Percentiles rank a stretch among this genome's conserved stretches.
Conservation (phyloP, 352 stramenopile species). For the Globisporangium rhizosaccharum region DNA sequence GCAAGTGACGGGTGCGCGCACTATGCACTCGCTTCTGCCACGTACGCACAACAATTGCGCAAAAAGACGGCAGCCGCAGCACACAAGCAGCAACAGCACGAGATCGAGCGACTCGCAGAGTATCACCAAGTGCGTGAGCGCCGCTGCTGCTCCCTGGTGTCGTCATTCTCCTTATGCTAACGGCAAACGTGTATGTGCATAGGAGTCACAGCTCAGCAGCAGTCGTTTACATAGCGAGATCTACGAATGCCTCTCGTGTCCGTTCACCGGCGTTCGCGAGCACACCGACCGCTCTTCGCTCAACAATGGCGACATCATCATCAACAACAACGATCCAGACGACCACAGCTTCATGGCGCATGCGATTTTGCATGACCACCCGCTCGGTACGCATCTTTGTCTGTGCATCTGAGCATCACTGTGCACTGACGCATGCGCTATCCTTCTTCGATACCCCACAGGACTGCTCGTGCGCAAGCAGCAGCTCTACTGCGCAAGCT, state of each 20-base stretch:
- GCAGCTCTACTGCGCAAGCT: conserved; percentile 54
- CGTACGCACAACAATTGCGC: not conserved
- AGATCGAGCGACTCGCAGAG: too few relatives aligned
- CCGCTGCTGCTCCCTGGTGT: too few relatives aligned
- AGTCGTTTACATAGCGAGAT: conserved; percentile 13
- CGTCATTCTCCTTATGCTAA: too few relatives aligned
- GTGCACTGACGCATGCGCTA: not conserved
- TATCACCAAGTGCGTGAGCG: too few relatives aligned
- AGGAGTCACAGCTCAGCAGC: not conserved
- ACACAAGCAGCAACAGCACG: not conserved
- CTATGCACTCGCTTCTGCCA: not conserved
- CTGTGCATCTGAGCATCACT: not conserved
- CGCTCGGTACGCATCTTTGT: conserved; percentile 29
- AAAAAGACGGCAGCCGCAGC: not conserved
- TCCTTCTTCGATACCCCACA: conserved; percentile 11
- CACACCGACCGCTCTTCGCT: conserved; percentile 13
- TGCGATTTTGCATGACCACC: conserved; percentile 51
- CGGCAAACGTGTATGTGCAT: too few relatives aligned
- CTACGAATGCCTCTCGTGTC: conserved; percentile 47
- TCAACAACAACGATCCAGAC: conserved; percentile 9
- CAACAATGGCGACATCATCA: conserved; percentile 11
- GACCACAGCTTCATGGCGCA: conserved; percentile 60
- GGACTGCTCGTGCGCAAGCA: conserved; percentile 37
- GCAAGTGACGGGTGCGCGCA: conserved; percentile 5
- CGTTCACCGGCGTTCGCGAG: conserved; percentile 39